Percentiles rank a stretch among this genome's conserved stretches.
Evolutionary conservation across 1,284 basidiomycete species (phyloP).

Genomic region (Rhizopogon parksii): DNA sequence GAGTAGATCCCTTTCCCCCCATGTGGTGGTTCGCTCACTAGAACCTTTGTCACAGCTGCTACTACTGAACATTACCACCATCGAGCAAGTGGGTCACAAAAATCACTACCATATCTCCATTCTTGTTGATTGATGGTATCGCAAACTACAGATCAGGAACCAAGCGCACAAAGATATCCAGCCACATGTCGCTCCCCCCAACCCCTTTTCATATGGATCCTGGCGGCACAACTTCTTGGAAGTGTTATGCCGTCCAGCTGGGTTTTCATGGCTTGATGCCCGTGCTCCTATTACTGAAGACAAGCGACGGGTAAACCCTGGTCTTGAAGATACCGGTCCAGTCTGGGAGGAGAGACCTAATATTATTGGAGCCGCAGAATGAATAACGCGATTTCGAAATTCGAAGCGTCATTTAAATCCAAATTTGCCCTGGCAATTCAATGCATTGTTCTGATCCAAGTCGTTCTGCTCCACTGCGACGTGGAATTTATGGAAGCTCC

Average conservation of each 20-base stretch:
- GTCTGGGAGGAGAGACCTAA: constrained; percentile 16
- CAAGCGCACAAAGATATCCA: constrained; percentile 67
- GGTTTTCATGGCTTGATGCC: constrained; percentile 64
- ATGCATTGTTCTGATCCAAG: not conserved
- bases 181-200: constrained; percentile 57
- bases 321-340: constrained; percentile 27
- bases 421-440: not conserved
- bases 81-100: constrained; percentile 70
- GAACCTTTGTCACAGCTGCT: constrained; percentile 47
- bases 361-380: not conserved
- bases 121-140: constrained; percentile 9
- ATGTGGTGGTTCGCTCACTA: constrained; percentile 1
- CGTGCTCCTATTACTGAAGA: constrained; percentile 55
- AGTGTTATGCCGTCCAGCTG: constrained; percentile 64
- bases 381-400: not conserved
- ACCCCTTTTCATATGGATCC: constrained; percentile 72
- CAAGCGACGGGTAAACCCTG: constrained; percentile 60
- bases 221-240: constrained; percentile 64
- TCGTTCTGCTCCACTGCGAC: not conserved
- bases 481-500: not conserved
- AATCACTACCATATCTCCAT: not conserved
- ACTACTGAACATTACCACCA: constrained; percentile 82
- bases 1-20: constrained; percentile 23
- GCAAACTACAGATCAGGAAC: constrained; percentile 54
- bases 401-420: not conserved